These are phyloP conservation scores for Scopulariopsis brevicaulis DNA, from an alignment of 2,329 filamentous ascomycete species.

Conservation along the genomic window DNA sequence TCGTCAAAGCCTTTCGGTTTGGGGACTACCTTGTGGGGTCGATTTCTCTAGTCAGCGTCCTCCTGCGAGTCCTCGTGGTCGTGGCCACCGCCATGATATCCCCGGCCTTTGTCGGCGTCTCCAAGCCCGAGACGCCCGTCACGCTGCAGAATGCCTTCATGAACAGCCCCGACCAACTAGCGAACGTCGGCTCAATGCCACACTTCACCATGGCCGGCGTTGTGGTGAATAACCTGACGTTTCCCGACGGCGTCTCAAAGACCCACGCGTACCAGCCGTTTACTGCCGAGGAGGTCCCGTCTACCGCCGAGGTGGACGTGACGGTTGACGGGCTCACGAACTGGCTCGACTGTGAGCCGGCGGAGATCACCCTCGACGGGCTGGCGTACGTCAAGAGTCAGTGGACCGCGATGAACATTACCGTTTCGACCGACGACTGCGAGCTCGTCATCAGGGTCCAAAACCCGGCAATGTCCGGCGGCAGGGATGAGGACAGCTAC, in stretches of 20 bases:
- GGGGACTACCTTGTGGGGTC: conserved; percentile 21
- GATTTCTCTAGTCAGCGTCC: conserved; percentile 13
- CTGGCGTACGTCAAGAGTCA: conserved; percentile 10
- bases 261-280: conserved; percentile 24
- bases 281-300: conserved; percentile 10
- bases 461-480: not conserved
- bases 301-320: conserved; percentile 14
- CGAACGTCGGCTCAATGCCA: conserved; percentile 14
- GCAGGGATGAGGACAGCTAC: not conserved
- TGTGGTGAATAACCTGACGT: conserved; percentile 11
- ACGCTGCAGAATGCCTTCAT: conserved; percentile 16
- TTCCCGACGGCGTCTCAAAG: conserved; percentile 19
- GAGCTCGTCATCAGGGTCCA: not conserved
- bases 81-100: conserved; percentile 23
- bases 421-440: conserved; percentile 12
- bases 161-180: conserved; percentile 13
- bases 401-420: conserved; percentile 16
- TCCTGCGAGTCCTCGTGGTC: conserved; percentile 21
- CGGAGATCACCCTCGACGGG: conserved; percentile 12
- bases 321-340: conserved; percentile 22
- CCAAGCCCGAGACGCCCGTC: conserved; percentile 12
- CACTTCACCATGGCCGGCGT: conserved; percentile 19
- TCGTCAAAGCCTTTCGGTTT: conserved; percentile 17
- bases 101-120: conserved; percentile 15
- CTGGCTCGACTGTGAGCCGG: conserved; percentile 18